Conservation (phyloP, 2,329 filamentous ascomycete genomes). For the Trichoderma semiorbis region DNA sequence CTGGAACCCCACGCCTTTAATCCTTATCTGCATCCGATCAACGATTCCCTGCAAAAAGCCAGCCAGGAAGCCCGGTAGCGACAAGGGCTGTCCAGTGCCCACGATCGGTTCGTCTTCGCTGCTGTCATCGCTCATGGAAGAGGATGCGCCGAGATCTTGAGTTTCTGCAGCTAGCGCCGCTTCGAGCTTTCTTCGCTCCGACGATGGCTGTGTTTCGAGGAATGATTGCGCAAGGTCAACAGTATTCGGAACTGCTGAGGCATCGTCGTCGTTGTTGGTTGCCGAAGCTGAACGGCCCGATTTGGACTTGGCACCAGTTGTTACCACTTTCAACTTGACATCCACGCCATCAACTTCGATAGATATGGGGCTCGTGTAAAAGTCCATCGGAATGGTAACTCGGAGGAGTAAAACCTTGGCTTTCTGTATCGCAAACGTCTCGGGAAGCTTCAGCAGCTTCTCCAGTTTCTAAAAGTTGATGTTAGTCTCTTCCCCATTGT, state of each 20-base stretch:
- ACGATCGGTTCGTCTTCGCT: slow-evolving; percentile 58
- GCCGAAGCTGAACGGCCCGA: slow-evolving; percentile 42
- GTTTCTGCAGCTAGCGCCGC: slow-evolving; percentile 63
- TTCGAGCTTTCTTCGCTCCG: slow-evolving; percentile 65
- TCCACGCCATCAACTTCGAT: slow-evolving; percentile 81
- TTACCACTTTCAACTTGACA: slow-evolving; percentile 58
- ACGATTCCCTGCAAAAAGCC: slow-evolving; percentile 71
- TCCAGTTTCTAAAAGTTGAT: slow-evolving; percentile 65
- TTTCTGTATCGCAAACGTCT: slow-evolving; percentile 65
- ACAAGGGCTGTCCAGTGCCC: slow-evolving; percentile 69
- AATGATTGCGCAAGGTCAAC: slow-evolving; percentile 75
- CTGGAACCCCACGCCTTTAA: slow-evolving; percentile 63
- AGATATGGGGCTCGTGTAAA: slow-evolving; percentile 78
- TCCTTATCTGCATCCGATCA: slow-evolving; percentile 65
- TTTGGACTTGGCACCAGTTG: slow-evolving; percentile 28
- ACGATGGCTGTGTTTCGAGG: slow-evolving; percentile 64
- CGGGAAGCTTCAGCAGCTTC: slow-evolving; percentile 68
- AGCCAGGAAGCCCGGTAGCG: slow-evolving; percentile 66
- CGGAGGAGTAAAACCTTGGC: slow-evolving; percentile 74
- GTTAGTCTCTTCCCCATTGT: slow-evolving; percentile 14
- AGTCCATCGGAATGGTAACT: slow-evolving; percentile 81
- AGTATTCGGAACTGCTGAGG: slow-evolving; percentile 58
- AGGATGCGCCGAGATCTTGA: slow-evolving; percentile 59
- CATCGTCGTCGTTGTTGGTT: slow-evolving; percentile 26
- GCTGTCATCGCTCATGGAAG: slow-evolving; percentile 57